A percentile compares a stretch with the other conserved stretches of the same genome.
phyloP scores from a whole-genome alignment of 2,329 filamentous ascomycete genomes.

The Aspergillus clavatus region DNA sequence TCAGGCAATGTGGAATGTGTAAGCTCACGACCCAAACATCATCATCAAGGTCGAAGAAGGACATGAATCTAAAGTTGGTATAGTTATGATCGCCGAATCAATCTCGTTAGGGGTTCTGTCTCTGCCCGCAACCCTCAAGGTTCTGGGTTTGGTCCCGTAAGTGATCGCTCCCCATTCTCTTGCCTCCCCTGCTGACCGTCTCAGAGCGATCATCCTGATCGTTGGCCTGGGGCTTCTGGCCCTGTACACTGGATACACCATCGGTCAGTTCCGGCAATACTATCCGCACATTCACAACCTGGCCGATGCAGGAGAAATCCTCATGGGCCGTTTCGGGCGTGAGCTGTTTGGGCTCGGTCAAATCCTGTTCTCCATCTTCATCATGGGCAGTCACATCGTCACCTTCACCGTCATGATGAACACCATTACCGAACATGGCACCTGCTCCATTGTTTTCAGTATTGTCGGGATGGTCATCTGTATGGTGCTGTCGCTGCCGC shows the following conservation, averaged over 20 bases:
- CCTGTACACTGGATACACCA: constrained; percentile 56
- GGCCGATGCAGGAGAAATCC: constrained; percentile 60
- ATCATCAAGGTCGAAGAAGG: background rate
- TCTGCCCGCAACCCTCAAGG: constrained; percentile 48
- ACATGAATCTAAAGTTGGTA: background rate
- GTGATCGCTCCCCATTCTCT: constrained; percentile 10
- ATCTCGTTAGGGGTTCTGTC: constrained; percentile 55
- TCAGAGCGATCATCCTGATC: constrained; percentile 49
- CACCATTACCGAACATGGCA: constrained; percentile 56
- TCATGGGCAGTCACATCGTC: constrained; percentile 66
- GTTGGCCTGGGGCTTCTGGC: constrained; percentile 52
- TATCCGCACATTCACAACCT: constrained; percentile 62
- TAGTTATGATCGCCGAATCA: constrained; percentile 53
- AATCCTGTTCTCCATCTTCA: constrained; percentile 61
- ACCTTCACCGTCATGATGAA: constrained; percentile 66
- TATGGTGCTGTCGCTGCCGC: constrained; percentile 55
- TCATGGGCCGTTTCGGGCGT: constrained; percentile 57
- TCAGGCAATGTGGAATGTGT: constrained; percentile 37
- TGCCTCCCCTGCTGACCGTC: constrained; percentile 5
- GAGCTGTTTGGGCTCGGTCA: constrained; percentile 61
- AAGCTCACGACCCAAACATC: too few relatives aligned
- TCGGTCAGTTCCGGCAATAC: constrained; percentile 53
- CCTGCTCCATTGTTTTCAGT: constrained; percentile 60
- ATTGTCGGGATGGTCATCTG: constrained; percentile 56
- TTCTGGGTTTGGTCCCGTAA: constrained; percentile 49